Conservation (phyloP, 116 monocot genomes). For the Zostera marina region DNA sequence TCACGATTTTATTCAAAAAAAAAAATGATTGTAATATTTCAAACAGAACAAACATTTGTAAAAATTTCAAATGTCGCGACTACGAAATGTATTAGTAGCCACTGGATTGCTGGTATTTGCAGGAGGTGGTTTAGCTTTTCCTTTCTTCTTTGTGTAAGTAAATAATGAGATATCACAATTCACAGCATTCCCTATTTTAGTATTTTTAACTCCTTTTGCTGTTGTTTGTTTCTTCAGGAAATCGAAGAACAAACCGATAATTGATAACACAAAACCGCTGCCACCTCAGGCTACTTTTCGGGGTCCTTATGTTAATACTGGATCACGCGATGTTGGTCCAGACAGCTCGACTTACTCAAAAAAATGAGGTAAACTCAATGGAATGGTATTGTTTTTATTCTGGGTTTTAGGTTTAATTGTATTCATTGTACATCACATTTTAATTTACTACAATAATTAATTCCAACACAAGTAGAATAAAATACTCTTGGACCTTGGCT, state of each 20-base stretch:
- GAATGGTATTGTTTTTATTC: too few relatives aligned
- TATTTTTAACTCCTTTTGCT: background rate
- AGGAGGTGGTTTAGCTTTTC: slow-evolving; percentile 58
- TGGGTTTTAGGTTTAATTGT: background rate
- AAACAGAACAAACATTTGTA: too few relatives aligned
- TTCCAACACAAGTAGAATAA: too few relatives aligned
- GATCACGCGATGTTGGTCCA: slow-evolving; percentile 90
- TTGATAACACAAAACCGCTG: slow-evolving; percentile 91
- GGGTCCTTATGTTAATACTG: slow-evolving; percentile 88
- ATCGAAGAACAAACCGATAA: slow-evolving; percentile 59
- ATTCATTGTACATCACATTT: background rate
- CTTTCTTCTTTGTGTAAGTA: slow-evolving; percentile 68
- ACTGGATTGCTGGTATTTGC: slow-evolving; percentile 13
- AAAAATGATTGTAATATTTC: too few relatives aligned
- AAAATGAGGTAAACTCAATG: slow-evolving; percentile 6
- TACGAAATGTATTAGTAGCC: slow-evolving; percentile 7
- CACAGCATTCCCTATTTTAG: background rate
- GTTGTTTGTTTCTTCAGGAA: slow-evolving; percentile 31
- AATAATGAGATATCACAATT: background rate
- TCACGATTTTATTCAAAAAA: too few relatives aligned
- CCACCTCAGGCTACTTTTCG: slow-evolving; percentile 94
- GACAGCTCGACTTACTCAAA: slow-evolving; percentile 46
- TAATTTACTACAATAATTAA: too few relatives aligned
- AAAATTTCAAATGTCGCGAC: slow-evolving; percentile 4
- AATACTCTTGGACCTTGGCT: too few relatives aligned